These are phyloP conservation scores for Talaromyces islandicus DNA, from an alignment of 2,329 filamentous ascomycete genomes.

Conservation along the genomic window DNA sequence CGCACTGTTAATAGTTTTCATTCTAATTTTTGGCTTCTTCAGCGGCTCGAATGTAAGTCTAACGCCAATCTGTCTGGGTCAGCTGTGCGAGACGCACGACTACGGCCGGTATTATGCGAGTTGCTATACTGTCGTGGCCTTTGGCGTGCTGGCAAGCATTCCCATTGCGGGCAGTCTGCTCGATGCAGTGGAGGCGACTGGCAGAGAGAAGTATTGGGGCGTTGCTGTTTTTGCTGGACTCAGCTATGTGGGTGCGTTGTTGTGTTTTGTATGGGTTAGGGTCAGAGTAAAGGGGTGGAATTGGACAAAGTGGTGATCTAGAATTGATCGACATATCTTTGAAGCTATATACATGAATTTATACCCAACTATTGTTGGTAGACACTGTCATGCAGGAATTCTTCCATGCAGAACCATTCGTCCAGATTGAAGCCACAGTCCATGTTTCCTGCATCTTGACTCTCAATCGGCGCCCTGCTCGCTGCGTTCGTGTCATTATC, in stretches of 20 bases:
- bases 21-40: conserved; percentile 66
- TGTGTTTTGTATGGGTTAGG: conserved; percentile 15
- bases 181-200: conserved; percentile 12
- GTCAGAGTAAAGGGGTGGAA: conserved; percentile 15
- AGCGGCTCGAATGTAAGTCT: conserved; percentile 68
- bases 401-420: conserved; percentile 10
- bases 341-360: not conserved
- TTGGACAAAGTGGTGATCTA: conserved; percentile 12
- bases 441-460: not conserved
- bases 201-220: conserved; percentile 21
- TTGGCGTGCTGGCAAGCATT: conserved; percentile 23
- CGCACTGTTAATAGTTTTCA: conserved; percentile 50
- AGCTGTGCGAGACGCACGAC: conserved; percentile 65
- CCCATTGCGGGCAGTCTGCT: conserved; percentile 20
- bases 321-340: not conserved
- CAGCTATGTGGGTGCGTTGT: conserved; percentile 14
- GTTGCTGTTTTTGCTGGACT: conserved; percentile 18
- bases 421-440: conserved; percentile 8
- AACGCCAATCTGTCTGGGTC: conserved; percentile 70
- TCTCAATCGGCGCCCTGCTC: not conserved
- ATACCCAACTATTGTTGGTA: not conserved
- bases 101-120: conserved; percentile 73
- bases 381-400: not conserved
- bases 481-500: not conserved
- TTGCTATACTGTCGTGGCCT: conserved; percentile 22